Conservation (phyloP, 2,329 filamentous ascomycete species). For the Aspergillus quadrilineatus region DNA sequence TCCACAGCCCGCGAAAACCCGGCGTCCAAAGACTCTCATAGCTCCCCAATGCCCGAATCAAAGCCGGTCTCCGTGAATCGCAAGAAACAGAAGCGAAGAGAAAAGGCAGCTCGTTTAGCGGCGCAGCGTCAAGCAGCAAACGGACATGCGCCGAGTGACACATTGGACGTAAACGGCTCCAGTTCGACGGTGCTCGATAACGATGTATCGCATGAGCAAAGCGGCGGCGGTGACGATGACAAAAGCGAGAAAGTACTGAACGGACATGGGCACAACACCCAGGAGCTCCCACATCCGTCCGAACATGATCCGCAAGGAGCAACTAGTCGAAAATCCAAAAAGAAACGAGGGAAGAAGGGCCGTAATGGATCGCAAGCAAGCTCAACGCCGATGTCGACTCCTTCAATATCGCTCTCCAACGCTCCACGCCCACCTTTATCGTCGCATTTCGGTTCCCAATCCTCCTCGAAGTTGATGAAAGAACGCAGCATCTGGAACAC, state of each 20-base stretch:
- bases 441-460: slow-evolving; percentile 43
- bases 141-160: slow-evolving; percentile 25
- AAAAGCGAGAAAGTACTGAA: slow-evolving; percentile 55
- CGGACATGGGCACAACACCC: slow-evolving; percentile 53
- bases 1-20: slow-evolving; percentile 31
- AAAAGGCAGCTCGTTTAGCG: slow-evolving; percentile 75
- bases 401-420: slow-evolving; percentile 45
- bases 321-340: slow-evolving; percentile 38
- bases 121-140: slow-evolving; percentile 50
- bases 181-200: slow-evolving; percentile 29
- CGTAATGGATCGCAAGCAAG: slow-evolving; percentile 37
- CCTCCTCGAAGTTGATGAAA: slow-evolving; percentile 55
- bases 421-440: slow-evolving; percentile 46
- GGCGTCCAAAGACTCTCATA: slow-evolving; percentile 18
- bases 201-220: slow-evolving; percentile 31
- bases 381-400: slow-evolving; percentile 40
- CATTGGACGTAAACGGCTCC: slow-evolving; percentile 37
- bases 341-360: slow-evolving; percentile 43
- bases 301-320: slow-evolving; percentile 26
- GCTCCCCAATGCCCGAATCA: slow-evolving; percentile 16
- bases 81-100: slow-evolving; percentile 92
- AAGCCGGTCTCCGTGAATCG: slow-evolving; percentile 66
- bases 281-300: slow-evolving; percentile 25
- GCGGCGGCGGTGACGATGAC: slow-evolving; percentile 32
- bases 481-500: slow-evolving; percentile 95